phyloP scores from a whole-genome alignment of 192 early-diverging fungal species.

The Coemansia asiatica region DNA sequence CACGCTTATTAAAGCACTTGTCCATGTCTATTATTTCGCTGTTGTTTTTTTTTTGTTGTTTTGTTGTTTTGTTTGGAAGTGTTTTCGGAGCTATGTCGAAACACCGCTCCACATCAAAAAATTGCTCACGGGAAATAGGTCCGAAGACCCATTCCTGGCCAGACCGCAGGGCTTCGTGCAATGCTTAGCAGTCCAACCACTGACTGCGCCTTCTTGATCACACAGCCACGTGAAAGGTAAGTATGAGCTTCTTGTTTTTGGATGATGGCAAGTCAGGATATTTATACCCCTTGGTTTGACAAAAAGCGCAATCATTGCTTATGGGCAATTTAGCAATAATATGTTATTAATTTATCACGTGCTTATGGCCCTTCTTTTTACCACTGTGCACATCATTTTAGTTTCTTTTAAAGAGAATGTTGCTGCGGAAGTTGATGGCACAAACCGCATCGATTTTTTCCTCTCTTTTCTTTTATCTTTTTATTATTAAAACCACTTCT shows the following conservation, averaged over 20 bases:
- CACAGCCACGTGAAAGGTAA: constrained; percentile 4
- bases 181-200: constrained; percentile 8
- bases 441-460: constrained; percentile 21
- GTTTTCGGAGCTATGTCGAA: constrained; percentile 7
- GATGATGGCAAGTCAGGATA: not conserved
- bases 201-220: constrained; percentile 10
- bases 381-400: too few species aligned
- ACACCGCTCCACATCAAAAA: constrained; percentile 17
- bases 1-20: not conserved
- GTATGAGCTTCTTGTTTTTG: constrained; percentile 6
- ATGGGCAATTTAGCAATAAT: not conserved
- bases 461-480: not conserved
- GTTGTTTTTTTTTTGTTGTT: not conserved
- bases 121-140: constrained; percentile 10
- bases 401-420: too few species aligned
- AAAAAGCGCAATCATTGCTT: not conserved
- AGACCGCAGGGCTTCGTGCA: constrained; percentile 13
- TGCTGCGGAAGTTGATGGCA: too few species aligned
- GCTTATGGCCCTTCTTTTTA: too few species aligned
- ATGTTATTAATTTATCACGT: not conserved
- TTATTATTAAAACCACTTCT: not conserved
- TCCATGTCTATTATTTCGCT: not conserved
- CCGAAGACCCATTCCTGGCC: constrained; percentile 11
- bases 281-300: not conserved
- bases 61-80: not conserved